Percentiles rank a stretch among this genome's conserved stretches.
Evolutionary conservation across 148 eudicot genomes (phyloP).

Genomic region (Chenopodium berlandieri): DNA sequence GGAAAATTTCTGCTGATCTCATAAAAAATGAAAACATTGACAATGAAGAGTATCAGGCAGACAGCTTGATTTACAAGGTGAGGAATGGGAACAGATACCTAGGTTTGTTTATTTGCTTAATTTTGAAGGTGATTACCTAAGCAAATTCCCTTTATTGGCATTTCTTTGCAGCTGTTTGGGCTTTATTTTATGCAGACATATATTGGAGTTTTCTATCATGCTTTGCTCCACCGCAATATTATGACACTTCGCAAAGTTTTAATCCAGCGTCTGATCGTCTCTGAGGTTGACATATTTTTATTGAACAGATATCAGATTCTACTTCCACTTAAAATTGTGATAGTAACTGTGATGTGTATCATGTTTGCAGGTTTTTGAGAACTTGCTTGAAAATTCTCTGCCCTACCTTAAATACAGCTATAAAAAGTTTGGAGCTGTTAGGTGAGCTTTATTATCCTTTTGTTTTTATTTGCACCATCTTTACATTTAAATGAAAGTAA

Average conservation of each 20-base stretch:
- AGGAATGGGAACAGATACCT: not conserved
- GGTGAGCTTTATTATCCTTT: constrained; percentile 41
- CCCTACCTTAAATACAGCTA: constrained; percentile 80
- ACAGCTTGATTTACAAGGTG: constrained; percentile 95
- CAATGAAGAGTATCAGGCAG: constrained; percentile 65
- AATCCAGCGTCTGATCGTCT: constrained; percentile 79
- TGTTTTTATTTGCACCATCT: not conserved
- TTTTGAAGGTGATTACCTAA: constrained; percentile 1
- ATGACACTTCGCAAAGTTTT: constrained; percentile 83
- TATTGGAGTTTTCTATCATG: constrained; percentile 91
- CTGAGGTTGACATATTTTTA: constrained; percentile 49
- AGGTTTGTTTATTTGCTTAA: not conserved
- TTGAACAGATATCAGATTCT: not conserved
- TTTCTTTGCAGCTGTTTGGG: constrained; percentile 71
- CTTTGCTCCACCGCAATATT: constrained; percentile 79
- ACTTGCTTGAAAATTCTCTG: constrained; percentile 71
- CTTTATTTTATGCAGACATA: constrained; percentile 96
- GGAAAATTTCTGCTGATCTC: constrained; percentile 76
- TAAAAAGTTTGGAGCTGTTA: constrained; percentile 63
- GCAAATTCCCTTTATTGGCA: constrained; percentile 5
- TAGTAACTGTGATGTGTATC: not conserved
- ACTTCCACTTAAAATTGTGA: not conserved
- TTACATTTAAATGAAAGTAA: not conserved
- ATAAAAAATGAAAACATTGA: constrained; percentile 65
- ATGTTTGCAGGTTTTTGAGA: constrained; percentile 67